Evolutionary conservation across 75 land plant genomes (phyloP), one percentile per base, ranked within the genome.

Genomic region (Pinus taeda): DNA sequence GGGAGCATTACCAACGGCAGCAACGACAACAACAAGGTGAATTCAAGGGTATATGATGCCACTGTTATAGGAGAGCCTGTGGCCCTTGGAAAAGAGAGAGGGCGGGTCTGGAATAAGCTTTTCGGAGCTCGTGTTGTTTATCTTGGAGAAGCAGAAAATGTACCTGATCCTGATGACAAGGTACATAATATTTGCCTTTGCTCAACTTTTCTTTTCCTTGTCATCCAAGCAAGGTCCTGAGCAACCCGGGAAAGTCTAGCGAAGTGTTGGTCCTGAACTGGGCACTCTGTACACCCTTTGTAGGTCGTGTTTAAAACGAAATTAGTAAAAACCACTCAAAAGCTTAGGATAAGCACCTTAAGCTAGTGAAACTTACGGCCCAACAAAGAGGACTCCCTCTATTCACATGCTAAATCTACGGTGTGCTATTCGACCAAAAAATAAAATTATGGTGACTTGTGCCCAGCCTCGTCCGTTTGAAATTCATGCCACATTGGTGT

Each of bases 41-140:
- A 30, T 39, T 91, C 96, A 37, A 88, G 98, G 75, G 83, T 95
- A 13, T 95, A 95, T 78, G 98, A 95, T 74, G 93, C 98, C 67
- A 85, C 93, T 64, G 95, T 80, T 33, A 81, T 95, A 26, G 98
- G 98, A 36, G 98, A 95, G 83, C 95, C 98, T 0, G 57, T 84
- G 73, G 90, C 96, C 24, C 74, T 95, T 42, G 98, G 92, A 77
- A 89, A 88, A 75, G 93, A 89, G 21, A 89, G 84, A 79, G 78
- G 71, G 37, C 86, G 79, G 62, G 89, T 95, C 8, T 93, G 96
- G 98, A 92, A 91, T 85, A 93, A 91, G 90, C 60, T 93, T 15
- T 79, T 90, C 83, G 79, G 66, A 18, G 89, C 93, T 8, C 77
- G 96, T 45, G 80, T 95, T 58, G 90, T 95, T 36, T 95, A 93